Evolutionary conservation across 164 flowering plant genomes (phyloP).

Genomic region (Vitis amurensis): DNA sequence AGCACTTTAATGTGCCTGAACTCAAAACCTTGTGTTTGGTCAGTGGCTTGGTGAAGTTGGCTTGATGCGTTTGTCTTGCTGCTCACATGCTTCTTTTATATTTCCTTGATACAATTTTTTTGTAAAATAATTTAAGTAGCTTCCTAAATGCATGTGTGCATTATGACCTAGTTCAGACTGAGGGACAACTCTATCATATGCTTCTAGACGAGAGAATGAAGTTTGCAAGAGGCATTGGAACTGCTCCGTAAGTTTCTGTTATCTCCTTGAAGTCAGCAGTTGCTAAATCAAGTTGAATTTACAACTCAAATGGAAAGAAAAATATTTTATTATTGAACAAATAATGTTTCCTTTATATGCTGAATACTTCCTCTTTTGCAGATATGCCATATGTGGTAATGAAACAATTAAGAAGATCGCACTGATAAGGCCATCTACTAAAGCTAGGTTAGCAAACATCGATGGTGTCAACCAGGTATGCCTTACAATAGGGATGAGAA

Average conservation of each 20-base stretch:
- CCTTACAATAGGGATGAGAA: not conserved
- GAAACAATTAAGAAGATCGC: slow-evolving; percentile 55
- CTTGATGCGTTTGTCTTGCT: not conserved
- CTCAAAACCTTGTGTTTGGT: not conserved
- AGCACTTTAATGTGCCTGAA: not conserved
- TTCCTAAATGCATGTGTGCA: not conserved
- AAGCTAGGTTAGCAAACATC: slow-evolving; percentile 61
- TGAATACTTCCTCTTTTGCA: slow-evolving; percentile 17
- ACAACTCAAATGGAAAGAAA: not conserved
- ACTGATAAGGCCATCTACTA: slow-evolving; percentile 54
- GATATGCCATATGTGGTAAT: slow-evolving; percentile 72
- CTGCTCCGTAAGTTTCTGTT: slow-evolving; percentile 58
- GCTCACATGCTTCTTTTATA: not conserved
- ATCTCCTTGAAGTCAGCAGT: not conserved
- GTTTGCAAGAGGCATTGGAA: slow-evolving; percentile 49
- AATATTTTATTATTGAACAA: not conserved
- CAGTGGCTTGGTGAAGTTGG: not conserved
- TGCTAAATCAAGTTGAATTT: not conserved
- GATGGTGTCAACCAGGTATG: slow-evolving; percentile 69
- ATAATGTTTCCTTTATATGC: not conserved
- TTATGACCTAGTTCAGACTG: slow-evolving; percentile 34
- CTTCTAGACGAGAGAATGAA: slow-evolving; percentile 53
- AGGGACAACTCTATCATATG: slow-evolving; percentile 40
- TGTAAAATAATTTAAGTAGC: not conserved
- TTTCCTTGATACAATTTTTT: not conserved